Conservation (phyloP, 2,329 filamentous ascomycete species). For the Sporothrix luriei region DNA sequence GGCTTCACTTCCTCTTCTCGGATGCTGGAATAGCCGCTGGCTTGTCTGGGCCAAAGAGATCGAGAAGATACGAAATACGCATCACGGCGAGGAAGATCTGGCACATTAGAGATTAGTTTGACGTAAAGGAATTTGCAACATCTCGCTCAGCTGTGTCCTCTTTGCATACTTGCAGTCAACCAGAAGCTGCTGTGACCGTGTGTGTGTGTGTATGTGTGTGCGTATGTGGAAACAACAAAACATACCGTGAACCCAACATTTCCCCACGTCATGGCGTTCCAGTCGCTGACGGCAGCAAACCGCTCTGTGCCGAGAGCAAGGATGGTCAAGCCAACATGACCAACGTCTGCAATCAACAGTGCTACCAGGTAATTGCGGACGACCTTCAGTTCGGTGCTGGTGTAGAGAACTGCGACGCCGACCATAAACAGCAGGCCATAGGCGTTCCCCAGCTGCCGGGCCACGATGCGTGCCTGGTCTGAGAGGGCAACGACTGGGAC, state of each 20-base stretch:
- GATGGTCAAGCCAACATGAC: slow-evolving; percentile 66
- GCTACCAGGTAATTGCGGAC: slow-evolving; percentile 68
- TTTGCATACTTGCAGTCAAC: background rate
- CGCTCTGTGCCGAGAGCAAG: slow-evolving; percentile 59
- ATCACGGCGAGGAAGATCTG: slow-evolving; percentile 59
- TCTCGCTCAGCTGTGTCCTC: background rate
- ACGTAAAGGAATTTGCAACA: background rate
- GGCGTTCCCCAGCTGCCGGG: slow-evolving; percentile 69
- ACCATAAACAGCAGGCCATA: slow-evolving; percentile 68
- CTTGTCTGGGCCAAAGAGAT: slow-evolving; percentile 58
- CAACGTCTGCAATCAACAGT: slow-evolving; percentile 66
- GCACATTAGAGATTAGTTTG: slow-evolving; percentile 1
- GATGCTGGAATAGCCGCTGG: slow-evolving; percentile 29
- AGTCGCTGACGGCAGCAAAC: slow-evolving; percentile 56
- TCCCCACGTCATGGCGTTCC: slow-evolving; percentile 74
- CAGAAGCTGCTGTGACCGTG: background rate
- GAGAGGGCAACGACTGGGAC: slow-evolving; percentile 42
- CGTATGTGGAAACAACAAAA: background rate
- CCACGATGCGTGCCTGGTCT: slow-evolving; percentile 58
- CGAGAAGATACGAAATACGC: slow-evolving; percentile 60
- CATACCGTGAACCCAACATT: slow-evolving; percentile 67
- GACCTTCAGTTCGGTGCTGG: slow-evolving; percentile 65
- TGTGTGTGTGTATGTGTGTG: background rate
- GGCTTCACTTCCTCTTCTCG: slow-evolving; percentile 36
- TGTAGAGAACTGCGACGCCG: slow-evolving; percentile 64